Base-by-base conservation (phyloP, 129 eudicot species). In the Rutidosis leptorrhynchoides region DNA sequence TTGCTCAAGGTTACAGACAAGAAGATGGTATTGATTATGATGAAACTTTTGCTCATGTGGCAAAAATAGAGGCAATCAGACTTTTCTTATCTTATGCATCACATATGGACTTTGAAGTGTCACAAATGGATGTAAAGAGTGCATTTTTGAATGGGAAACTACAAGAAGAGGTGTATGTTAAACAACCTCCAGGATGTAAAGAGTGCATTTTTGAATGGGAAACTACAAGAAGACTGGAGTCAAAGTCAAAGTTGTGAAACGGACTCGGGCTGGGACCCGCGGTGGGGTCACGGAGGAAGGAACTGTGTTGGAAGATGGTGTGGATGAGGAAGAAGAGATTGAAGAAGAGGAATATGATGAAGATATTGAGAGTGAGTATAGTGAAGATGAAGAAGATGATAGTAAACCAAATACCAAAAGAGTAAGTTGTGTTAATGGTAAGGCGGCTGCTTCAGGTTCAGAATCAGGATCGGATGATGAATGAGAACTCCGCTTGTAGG, bases 321-420 rank as follows among this genome's bases (percentile, higher is more conserved):
- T 6, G 3, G 96, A 83, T 26, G 98, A 85, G 65, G 98, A 93
- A 29, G 98, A 93, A 74, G 95, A 83, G 49, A 66, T 26, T 30
- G 95, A 90, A 63, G 93, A 84, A 56, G 96, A 87, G 69, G 90
- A 79, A 9, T 78, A 82, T 17, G 85, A 87, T 22, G 97, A 84
- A 58, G 96, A 88, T 55, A 75, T 79, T 45, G 89, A 88, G 89
- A 93, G 98, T 25, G 98, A 93, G 77, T 93, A 93, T 25, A 93
- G 98, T 74, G 98, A 91, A 73, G 97, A 90, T 67, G 96, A 92
- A 64, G 98, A 88, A 14, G 91, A 68, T 9, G 91, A 68, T 9
- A 24, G 35, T 26, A 78, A 73, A 56, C 63, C 35, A 28, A 24
- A 79, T 28, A 33, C 2, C 7, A 81, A 70, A 32, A 70, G 35